phyloP scores from a whole-genome alignment of 768 basidiomycete species.

The Tylopilus sp. region DNA sequence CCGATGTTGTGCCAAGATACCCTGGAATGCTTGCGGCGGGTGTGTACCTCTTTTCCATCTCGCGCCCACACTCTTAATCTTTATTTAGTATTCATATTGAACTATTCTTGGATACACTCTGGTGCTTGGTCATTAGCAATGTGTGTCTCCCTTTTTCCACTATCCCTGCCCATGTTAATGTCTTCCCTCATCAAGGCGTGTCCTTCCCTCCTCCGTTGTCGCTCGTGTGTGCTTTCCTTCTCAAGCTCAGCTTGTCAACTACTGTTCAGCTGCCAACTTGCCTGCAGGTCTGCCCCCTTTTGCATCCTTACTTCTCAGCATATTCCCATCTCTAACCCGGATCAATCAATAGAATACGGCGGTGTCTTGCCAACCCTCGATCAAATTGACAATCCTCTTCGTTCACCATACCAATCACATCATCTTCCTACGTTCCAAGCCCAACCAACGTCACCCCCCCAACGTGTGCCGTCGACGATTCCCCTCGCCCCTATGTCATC shows the following conservation, averaged over 20 bases:
- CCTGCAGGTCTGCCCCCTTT: constrained; percentile 42
- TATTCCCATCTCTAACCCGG: constrained; percentile 8
- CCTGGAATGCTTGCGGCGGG: constrained; percentile 77
- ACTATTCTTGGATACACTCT: constrained; percentile 72
- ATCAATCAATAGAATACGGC: constrained; percentile 56
- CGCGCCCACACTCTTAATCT: neutral
- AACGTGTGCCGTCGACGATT: constrained; percentile 11
- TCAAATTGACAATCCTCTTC: constrained; percentile 49
- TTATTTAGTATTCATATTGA: constrained; percentile 59
- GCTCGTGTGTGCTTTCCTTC: constrained; percentile 67
- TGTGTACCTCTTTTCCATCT: constrained; percentile 24
- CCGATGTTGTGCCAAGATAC: constrained; percentile 65
- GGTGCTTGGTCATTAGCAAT: constrained; percentile 65
- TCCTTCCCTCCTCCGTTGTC: constrained; percentile 57
- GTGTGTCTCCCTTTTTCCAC: constrained; percentile 36
- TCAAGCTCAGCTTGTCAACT: constrained; percentile 48
- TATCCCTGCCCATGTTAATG: constrained; percentile 9
- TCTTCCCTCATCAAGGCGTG: constrained; percentile 40
- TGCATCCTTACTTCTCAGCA: neutral
- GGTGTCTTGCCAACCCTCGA: constrained; percentile 53
- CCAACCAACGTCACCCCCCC: neutral
- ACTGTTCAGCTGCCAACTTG: constrained; percentile 49
- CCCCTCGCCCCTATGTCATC: constrained; percentile 51
- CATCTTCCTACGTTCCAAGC: constrained; percentile 3
- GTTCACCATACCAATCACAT: constrained; percentile 2